A percentile compares a stretch with the other conserved stretches of the same genome.
Conservation (phyloP, 208 protist genomes). For the Crithidia sp. region DNA sequence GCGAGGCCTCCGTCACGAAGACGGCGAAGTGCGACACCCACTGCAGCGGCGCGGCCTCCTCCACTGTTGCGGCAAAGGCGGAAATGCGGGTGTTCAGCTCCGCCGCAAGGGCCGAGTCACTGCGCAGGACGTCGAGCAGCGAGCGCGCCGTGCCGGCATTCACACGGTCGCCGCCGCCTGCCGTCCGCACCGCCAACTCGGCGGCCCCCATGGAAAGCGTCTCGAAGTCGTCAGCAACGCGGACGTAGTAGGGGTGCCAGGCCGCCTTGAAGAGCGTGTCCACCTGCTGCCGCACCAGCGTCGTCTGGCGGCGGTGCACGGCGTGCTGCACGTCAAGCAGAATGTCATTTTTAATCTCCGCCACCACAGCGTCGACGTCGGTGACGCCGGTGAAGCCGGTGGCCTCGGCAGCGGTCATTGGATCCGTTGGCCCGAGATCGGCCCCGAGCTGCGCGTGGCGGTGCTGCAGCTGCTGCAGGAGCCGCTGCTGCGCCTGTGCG, state of each 20-base stretch:
- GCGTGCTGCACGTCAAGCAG: slow-evolving; percentile 63
- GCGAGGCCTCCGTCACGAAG: slow-evolving; percentile 50
- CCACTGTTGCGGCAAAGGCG: slow-evolving; percentile 71
- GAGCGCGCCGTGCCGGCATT: slow-evolving; percentile 10
- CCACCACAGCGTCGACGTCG: slow-evolving; percentile 67
- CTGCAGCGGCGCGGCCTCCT: slow-evolving; percentile 51
- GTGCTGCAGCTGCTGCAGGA: slow-evolving; percentile 71
- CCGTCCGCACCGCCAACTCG: slow-evolving; percentile 14
- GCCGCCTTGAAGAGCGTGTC: slow-evolving; percentile 60
- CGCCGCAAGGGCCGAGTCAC: slow-evolving; percentile 42
- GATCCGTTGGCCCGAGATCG: slow-evolving; percentile 32
- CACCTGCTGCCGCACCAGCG: slow-evolving; percentile 57
- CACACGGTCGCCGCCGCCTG: slow-evolving; percentile 6
- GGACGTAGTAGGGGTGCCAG: slow-evolving; percentile 67
- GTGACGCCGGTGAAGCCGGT: slow-evolving; percentile 33
- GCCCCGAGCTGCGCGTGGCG: slow-evolving; percentile 54
- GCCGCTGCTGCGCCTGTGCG: slow-evolving; percentile 79
- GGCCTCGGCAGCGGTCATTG: slow-evolving; percentile 25
- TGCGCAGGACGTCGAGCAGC: slow-evolving; percentile 39
- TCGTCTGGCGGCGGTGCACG: slow-evolving; percentile 66
- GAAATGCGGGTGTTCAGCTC: slow-evolving; percentile 49
- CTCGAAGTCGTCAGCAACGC: slow-evolving; percentile 74
- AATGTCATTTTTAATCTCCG: slow-evolving; percentile 52
- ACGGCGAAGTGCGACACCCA: slow-evolving; percentile 61
- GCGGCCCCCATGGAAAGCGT: slow-evolving; percentile 35